These are phyloP conservation scores for Pythium sukuiense DNA, from an alignment of 352 stramenopile genomes.

Conservation along the genomic window DNA sequence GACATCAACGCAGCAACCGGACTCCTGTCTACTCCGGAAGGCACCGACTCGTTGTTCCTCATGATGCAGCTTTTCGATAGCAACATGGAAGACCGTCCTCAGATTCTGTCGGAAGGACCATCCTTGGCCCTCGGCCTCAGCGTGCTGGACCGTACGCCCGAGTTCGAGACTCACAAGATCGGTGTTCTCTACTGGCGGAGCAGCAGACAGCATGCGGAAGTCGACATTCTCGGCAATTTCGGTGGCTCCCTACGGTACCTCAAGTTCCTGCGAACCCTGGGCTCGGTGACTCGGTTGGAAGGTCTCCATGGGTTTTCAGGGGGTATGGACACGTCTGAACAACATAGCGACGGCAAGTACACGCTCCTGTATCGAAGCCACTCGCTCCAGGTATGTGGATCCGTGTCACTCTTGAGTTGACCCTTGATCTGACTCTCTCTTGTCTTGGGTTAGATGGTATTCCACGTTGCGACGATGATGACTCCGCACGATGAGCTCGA, in stretches of 20 bases:
- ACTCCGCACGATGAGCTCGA: constrained; percentile 27
- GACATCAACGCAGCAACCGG: neutral
- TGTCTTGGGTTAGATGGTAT: constrained; percentile 66
- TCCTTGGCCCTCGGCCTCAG: constrained; percentile 60
- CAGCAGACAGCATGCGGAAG: constrained; percentile 56
- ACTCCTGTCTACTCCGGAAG: neutral
- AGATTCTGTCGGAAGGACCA: constrained; percentile 57
- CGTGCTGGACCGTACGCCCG: constrained; percentile 78
- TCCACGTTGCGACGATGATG: constrained; percentile 89
- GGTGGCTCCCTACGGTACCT: constrained; percentile 79
- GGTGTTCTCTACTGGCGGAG: constrained; percentile 73
- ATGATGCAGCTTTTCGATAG: constrained; percentile 87
- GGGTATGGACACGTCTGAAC: constrained; percentile 63
- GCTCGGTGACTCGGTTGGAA: constrained; percentile 65
- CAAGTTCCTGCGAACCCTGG: constrained; percentile 68
- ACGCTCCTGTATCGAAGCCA: constrained; percentile 69
- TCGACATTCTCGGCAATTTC: constrained; percentile 67
- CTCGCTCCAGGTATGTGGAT: constrained; percentile 52
- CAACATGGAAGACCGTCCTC: constrained; percentile 47
- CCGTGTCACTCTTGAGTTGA: neutral
- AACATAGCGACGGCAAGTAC: constrained; percentile 75
- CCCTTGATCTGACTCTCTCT: neutral
- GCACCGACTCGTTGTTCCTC: constrained; percentile 63
- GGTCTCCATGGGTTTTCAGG: constrained; percentile 68
- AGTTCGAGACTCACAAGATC: constrained; percentile 88